Evolutionary conservation across 2,329 filamentous ascomycete species (phyloP), one percentile per base, ranked within the genome.

Genomic region (Colletotrichum endophyticum): DNA sequence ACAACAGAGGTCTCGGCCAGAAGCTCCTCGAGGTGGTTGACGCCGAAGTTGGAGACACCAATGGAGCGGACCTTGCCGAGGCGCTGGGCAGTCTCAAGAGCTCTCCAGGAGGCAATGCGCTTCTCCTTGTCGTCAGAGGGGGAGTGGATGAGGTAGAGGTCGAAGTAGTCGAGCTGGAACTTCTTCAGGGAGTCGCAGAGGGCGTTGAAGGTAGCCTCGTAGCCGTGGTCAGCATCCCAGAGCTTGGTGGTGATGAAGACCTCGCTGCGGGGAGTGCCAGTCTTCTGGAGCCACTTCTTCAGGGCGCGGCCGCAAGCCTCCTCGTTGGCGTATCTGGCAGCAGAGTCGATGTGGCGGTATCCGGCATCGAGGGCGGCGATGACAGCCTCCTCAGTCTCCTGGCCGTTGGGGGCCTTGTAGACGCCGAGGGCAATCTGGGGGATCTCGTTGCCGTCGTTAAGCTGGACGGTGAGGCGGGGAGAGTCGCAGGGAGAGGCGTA

Each of bases 71-170:
- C 86, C 81, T 88, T 88, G 80, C 88, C 87, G 9, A 78, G 69
- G 32, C 72, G 69, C 66, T 78, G 77, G 27, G 77, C 77, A 34
- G 72, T 77, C 77, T 78, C 77, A 8, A 78, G 77, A 25, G 77
- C 77, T 22, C 77, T 77, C 77, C 77, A 78, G 56, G 85, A 84
- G 44, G 83, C 92, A 90, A 83, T 93, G 87, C 90, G 91, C 88
- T 95, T 94, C 85, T 89, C 92, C 59, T 88, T 83, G 80, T 94
- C 89, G 69, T 87, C 85, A 75, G 88, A 91, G 25, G 93, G 94
- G 93, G 92, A 95, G 83, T 90, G 89, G 16, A 90, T 82, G 56
- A 91, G 84, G 82, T 87, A 90, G 53, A 91, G 82, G 79, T 91
- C 89, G 61, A 91, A 83, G 80, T 91, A 90, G 72, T 87, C 87